Base-by-base conservation (phyloP, 1,139 yeast genomes). In the Suhomyces chickasaworum region DNA sequence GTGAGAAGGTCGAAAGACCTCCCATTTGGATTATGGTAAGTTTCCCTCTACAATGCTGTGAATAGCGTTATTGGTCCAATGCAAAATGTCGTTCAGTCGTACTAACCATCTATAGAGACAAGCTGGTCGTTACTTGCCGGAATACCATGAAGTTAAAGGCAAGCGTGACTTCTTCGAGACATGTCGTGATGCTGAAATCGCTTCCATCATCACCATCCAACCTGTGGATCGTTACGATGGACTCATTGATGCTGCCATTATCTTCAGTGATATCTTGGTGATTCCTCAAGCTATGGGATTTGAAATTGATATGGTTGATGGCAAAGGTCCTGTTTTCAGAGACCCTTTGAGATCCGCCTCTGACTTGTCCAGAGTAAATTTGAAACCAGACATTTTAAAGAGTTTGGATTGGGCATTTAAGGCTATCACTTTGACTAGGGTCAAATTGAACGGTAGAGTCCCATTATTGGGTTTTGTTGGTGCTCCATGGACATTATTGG, bases 221-320 rank as follows among this genome's bases (percentile, higher is more conserved):
- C 99, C 99, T 7, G 80, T 93, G 44, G 89, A 86, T 48, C 96
- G 89, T 58, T 93, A 83, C 61, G 85, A 85, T 45, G 98, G 97
- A 0, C 75, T 90, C 47, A 78, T 93, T 44, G 99, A 93, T 63
- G 99, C 98, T 3, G 99, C 99, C 8, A 93, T 93, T 57, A 93
- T 93, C 51, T 93, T 95, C 70, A 84, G 93, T 61, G 99, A 93
- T 65, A 93, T 93, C 57, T 76, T 93, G 51, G 99, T 93, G 36
- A 87, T 93, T 47, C 99, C 99, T 2, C 99, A 93, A 69, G 99
- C 98, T 6, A 86, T 93, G 91, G 99, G 99, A 16, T 89, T 91
- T 86, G 84, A 81, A 47, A 96, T 93, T 37, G 85, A 88, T 61
- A 93, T 93, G 96, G 73, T 89, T 37, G 99, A 93, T 52, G 95